Percentiles rank a stretch among this genome's conserved stretches.
Conservation (phyloP, 805 yeast species). For the Saturnispora zaruensis region DNA sequence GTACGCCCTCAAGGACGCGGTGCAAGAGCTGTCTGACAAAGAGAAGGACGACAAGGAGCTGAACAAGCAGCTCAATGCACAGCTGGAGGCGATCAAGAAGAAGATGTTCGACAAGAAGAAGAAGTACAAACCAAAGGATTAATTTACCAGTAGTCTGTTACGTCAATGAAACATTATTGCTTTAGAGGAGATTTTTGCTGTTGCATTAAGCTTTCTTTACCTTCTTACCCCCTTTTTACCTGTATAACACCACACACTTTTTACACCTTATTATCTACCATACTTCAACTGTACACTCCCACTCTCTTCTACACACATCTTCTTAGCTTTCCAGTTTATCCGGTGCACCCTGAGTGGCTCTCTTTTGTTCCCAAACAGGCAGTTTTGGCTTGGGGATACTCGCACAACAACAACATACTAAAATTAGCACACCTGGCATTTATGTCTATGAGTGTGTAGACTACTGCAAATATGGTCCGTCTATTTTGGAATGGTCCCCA, state of each 20-base stretch:
- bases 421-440: not conserved
- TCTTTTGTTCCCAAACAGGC: not conserved
- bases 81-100: not conserved
- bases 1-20: not conserved
- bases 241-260: too few species aligned
- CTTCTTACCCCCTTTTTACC: too few species aligned
- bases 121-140: not conserved
- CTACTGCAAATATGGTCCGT: too few species aligned
- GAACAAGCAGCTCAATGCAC: not conserved
- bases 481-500: too few species aligned
- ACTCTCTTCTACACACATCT: too few species aligned
- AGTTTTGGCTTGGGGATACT: not conserved
- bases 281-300: too few species aligned
- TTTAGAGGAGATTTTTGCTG: too few species aligned
- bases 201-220: too few species aligned
- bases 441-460: not conserved
- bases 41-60: not conserved
- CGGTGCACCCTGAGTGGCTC: not conserved
- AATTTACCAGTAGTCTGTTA: too few species aligned
- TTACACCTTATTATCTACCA: too few species aligned
- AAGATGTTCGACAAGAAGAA: slow-evolving; percentile 1
- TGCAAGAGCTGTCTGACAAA: not conserved
- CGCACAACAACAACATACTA: not conserved
- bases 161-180: too few species aligned
- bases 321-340: too few species aligned